These are phyloP conservation scores for Zygosaccharomyces pseudobailii DNA, from an alignment of 1,139 yeast genomes.

Conservation along the genomic window DNA sequence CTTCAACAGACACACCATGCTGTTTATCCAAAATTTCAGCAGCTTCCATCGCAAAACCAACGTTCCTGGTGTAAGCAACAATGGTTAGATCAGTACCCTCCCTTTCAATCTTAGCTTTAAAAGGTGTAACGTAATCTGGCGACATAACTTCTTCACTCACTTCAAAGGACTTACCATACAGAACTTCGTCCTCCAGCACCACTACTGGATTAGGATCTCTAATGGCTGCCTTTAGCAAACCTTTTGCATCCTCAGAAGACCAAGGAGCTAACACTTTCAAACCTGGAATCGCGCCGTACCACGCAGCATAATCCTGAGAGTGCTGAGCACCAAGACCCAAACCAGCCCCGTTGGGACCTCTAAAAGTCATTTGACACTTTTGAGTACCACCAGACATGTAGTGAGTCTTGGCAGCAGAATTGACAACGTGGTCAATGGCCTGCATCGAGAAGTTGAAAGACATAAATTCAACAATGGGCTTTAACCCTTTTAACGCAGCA, in stretches of 20 bases:
- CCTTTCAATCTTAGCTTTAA: conserved; percentile 90
- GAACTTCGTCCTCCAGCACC: conserved; percentile 90
- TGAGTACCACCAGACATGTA: conserved; percentile 99
- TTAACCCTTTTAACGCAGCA: conserved; percentile 93
- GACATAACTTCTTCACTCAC: conserved; percentile 85
- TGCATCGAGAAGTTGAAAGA: conserved; percentile 99
- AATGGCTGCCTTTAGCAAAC: conserved; percentile 90
- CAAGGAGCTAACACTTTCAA: conserved; percentile 93
- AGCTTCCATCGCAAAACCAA: conserved; percentile 78
- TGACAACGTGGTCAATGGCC: conserved; percentile 95
- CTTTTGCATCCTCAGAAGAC: conserved; percentile 94
- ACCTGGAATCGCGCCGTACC: conserved; percentile 99
- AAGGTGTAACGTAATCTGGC: conserved; percentile 85
- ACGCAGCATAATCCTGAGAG: conserved; percentile 94
- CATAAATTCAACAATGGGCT: conserved; percentile 98
- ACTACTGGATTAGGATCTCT: conserved; percentile 98
- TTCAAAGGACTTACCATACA: conserved; percentile 89
- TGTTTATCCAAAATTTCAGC: conserved; percentile 82
- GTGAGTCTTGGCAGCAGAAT: conserved; percentile 97
- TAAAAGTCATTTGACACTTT: conserved; percentile 93
- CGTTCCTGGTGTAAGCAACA: conserved; percentile 89
- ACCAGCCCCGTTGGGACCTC: conserved; percentile 99
- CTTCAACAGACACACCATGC: conserved; percentile 88
- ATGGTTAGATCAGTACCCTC: conserved; percentile 88
- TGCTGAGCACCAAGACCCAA: conserved; percentile 99